Evolutionary conservation across 768 basidiomycete genomes (phyloP), one percentile per base, ranked within the genome.

Genomic region (Favolaschia claudopus): DNA sequence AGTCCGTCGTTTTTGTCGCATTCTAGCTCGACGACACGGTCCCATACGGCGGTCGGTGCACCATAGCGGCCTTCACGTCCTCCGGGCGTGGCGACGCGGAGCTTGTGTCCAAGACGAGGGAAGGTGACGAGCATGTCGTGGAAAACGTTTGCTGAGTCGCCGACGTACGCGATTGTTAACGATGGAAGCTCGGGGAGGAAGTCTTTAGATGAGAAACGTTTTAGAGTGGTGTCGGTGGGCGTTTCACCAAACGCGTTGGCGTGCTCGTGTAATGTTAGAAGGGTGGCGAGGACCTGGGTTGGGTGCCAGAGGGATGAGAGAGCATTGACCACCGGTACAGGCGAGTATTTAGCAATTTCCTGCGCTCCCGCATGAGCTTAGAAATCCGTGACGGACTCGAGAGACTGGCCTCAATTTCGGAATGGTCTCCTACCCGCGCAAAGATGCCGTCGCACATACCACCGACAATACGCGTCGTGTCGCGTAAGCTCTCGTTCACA

Each of bases 401-500:
- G 19, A 25, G 4, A 72, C 83, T 39, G 51, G 93, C 95, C 85
- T 96, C 96, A 45, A 99, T 89, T 72, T 99, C 97, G 2, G 82
- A 80, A 74, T 99, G 97, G 27, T 85, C 90, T 5, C 94, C 95
- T 4, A 99, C 96, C 42, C 97, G 89, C 24, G 97, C 96, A 77
- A 99, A 96, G 53, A 99, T 93, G 14, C 96, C 97, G 74, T 98
- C 89, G 55, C 90, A 92, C 96, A 99, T 97, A 5, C 93, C 92
- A 3, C 93, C 91, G 60, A 99, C 86, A 10, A 99, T 93, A 24
- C 89, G 83, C 13, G 93, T 90, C 0, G 92, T 87, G 76, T 99
- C 97, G 36, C 91, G 79, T 4, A 86, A 72, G 27, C 80, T 85
- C 82, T 99, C 97, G 74, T 97, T 99, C 38, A 98, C 95, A 43